These are phyloP conservation scores for Pouteria glomerata DNA, from an alignment of 148 eudicot genomes.

Conservation along the genomic window DNA sequence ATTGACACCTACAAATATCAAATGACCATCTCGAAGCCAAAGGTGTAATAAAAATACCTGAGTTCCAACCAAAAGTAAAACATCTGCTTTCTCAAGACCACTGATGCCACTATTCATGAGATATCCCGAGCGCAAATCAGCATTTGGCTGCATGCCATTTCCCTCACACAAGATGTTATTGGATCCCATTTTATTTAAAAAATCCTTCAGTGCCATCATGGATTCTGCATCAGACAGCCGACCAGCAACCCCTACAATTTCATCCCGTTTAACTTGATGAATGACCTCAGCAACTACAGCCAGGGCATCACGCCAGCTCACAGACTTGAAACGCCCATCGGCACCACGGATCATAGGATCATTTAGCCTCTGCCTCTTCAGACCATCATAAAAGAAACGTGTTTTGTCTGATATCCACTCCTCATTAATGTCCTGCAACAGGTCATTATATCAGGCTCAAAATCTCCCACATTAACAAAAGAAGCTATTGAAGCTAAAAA, in stretches of 20 bases:
- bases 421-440: constrained; percentile 86
- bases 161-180: constrained; percentile 94
- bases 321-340: constrained; percentile 91
- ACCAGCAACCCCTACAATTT: constrained; percentile 93
- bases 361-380: constrained; percentile 96
- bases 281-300: constrained; percentile 84
- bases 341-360: constrained; percentile 97
- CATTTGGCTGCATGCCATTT: constrained; percentile 70
- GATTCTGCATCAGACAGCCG: constrained; percentile 95
- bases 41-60: constrained; percentile 51
- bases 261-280: constrained; percentile 75
- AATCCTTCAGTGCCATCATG: constrained; percentile 91
- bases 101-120: constrained; percentile 74
- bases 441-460: constrained; percentile 13
- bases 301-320: constrained; percentile 97
- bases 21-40: not conserved
- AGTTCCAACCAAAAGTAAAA: constrained; percentile 85
- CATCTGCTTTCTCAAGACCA: constrained; percentile 95
- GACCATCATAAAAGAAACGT: constrained; percentile 92
- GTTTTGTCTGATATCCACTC: constrained; percentile 99
- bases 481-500: not conserved
- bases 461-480: not conserved
- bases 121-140: constrained; percentile 94
- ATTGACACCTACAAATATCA: not conserved
- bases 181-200: constrained; percentile 86